A percentile compares a stretch with the other conserved stretches of the same genome.
Evolutionary conservation across 1,284 basidiomycete species (phyloP).

Genomic region (Boletus hoseneyae): DNA sequence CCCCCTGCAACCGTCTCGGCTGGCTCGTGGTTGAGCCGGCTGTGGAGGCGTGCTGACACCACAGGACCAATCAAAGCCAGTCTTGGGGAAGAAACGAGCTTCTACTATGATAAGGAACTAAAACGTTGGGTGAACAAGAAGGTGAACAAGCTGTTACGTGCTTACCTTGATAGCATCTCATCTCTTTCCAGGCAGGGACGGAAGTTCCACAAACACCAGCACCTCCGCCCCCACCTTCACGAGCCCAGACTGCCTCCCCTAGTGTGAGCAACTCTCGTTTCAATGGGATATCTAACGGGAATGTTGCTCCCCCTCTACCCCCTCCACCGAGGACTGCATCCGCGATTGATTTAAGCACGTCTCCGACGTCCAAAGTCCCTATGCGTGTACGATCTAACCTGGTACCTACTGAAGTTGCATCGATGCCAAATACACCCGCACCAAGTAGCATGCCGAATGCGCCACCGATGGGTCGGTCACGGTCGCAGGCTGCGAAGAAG

Average conservation of each 20-base stretch:
- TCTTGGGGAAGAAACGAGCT: constrained; percentile 87
- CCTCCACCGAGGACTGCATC: constrained; percentile 59
- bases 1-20: constrained; percentile 31
- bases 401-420: constrained; percentile 44
- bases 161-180: constrained; percentile 3
- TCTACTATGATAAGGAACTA: constrained; percentile 93
- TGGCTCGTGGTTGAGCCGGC: constrained; percentile 78
- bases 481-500: constrained; percentile 65
- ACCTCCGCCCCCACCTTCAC: constrained; percentile 52
- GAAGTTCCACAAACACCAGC: constrained; percentile 44
- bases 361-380: constrained; percentile 48
- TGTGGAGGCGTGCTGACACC: constrained; percentile 60
- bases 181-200: constrained; percentile 45
- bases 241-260: constrained; percentile 78
- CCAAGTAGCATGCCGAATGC: constrained; percentile 34
- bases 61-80: constrained; percentile 84
- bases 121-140: constrained; percentile 98
- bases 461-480: constrained; percentile 52
- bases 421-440: constrained; percentile 36
- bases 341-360: constrained; percentile 52
- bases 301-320: constrained; percentile 26
- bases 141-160: constrained; percentile 42
- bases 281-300: constrained; percentile 23
- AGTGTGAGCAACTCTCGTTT: constrained; percentile 39
- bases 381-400: constrained; percentile 65